These are phyloP conservation scores for Saccharomycopsis crataegensis DNA, from an alignment of 1,139 yeast genomes.

Conservation along the genomic window DNA sequence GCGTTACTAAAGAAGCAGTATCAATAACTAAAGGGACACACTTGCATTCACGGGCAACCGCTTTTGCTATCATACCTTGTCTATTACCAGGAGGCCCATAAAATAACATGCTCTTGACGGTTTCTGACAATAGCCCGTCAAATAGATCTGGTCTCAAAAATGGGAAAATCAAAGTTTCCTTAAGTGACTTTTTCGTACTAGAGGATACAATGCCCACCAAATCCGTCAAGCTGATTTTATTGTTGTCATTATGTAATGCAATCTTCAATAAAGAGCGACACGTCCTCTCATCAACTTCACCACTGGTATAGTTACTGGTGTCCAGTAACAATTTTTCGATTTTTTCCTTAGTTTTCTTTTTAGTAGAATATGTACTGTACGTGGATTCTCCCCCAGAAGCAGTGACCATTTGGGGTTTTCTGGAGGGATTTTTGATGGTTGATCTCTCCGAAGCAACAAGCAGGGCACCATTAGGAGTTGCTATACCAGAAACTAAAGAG, in stretches of 20 bases:
- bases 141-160: slow-evolving; percentile 57
- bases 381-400: not conserved
- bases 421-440: no score
- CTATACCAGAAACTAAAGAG: no score
- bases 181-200: slow-evolving; percentile 39
- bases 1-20: slow-evolving; percentile 53
- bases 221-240: slow-evolving; percentile 51
- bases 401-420: not conserved
- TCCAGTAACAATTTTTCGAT: slow-evolving; percentile 4
- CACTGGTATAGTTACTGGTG: not conserved
- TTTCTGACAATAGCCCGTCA: slow-evolving; percentile 54
- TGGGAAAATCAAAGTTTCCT: slow-evolving; percentile 63
- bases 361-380: not conserved
- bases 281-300: slow-evolving; percentile 39
- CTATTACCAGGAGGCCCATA: slow-evolving; percentile 55
- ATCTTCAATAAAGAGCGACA: slow-evolving; percentile 38
- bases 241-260: slow-evolving; percentile 50
- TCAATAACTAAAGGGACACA: slow-evolving; percentile 59
- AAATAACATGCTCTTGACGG: slow-evolving; percentile 48
- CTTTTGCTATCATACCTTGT: slow-evolving; percentile 53
- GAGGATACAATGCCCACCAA: slow-evolving; percentile 53
- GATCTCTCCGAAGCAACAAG: no score
- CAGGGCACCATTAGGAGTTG: no score
- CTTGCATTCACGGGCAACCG: slow-evolving; percentile 60
- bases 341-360: slow-evolving; percentile 9